A percentile compares a stretch with the other conserved stretches of the same genome.
Conservation (phyloP, 2,329 filamentous ascomycete genomes). For the Arthroderma uncinatum region DNA sequence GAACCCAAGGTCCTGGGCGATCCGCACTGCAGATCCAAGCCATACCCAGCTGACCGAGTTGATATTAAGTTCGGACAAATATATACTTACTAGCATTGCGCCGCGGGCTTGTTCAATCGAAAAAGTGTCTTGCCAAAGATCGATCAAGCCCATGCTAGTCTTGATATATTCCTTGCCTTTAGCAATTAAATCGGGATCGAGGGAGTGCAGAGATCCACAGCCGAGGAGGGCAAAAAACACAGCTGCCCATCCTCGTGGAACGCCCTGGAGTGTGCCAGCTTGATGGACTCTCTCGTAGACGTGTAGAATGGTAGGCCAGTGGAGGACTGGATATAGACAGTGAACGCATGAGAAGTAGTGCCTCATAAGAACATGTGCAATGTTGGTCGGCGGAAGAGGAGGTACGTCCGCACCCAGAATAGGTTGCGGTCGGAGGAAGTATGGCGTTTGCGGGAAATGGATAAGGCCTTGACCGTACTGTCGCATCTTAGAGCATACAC, state of each 20-base stretch:
- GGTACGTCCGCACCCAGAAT: constrained; percentile 47
- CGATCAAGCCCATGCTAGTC: constrained; percentile 55
- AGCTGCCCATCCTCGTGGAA: constrained; percentile 60
- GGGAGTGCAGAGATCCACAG: constrained; percentile 64
- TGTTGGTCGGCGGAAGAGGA: constrained; percentile 56
- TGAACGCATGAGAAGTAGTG: constrained; percentile 70
- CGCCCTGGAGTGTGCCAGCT: constrained; percentile 47
- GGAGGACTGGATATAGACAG: constrained; percentile 69
- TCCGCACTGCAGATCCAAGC: constrained; percentile 67
- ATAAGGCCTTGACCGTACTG: constrained; percentile 67
- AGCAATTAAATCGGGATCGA: constrained; percentile 45
- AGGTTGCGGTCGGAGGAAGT: constrained; percentile 41
- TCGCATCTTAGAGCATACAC: constrained; percentile 61
- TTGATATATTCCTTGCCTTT: constrained; percentile 60
- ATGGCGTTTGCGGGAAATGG: constrained; percentile 61
- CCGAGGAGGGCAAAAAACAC: constrained; percentile 76
- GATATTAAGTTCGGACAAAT: constrained; percentile 73
- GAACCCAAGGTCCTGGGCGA: constrained; percentile 73
- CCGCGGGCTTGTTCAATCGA: constrained; percentile 64
- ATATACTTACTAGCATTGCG: constrained; percentile 63
- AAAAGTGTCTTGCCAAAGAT: constrained; percentile 72
- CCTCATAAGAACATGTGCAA: constrained; percentile 60
- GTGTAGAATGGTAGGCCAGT: constrained; percentile 73
- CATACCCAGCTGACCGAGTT: constrained; percentile 78
- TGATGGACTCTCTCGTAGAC: constrained; percentile 69